These are phyloP conservation scores for Chlamydomonas schloesseri DNA, from an alignment of 139 green algal species.

Conservation along the genomic window DNA sequence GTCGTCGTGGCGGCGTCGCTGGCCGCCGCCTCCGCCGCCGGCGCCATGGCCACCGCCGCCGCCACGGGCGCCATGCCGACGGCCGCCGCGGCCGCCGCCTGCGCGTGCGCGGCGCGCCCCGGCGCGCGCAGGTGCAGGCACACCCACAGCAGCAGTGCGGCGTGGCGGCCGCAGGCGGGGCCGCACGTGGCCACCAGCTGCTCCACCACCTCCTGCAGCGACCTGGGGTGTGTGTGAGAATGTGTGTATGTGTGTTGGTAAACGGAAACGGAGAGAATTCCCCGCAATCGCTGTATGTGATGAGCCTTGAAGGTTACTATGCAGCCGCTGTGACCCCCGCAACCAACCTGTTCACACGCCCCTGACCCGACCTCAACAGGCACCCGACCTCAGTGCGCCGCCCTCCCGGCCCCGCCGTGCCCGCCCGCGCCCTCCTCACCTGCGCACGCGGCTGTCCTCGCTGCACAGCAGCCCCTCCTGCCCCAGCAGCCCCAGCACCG, in stretches of 20 bases:
- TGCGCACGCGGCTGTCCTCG: slow-evolving; percentile 30
- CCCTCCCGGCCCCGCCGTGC: no score
- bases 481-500: slow-evolving; percentile 27
- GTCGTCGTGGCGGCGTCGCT: neutral
- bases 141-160: slow-evolving; percentile 19
- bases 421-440: neutral
- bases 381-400: no score
- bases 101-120: neutral
- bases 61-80: neutral
- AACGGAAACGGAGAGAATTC: no score
- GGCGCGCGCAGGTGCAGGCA: slow-evolving; percentile 37
- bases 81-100: neutral
- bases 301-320: no score
- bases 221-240: neutral
- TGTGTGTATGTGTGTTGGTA: neutral
- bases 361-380: no score
- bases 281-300: no score
- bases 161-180: slow-evolving; percentile 38
- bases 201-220: slow-evolving; percentile 33
- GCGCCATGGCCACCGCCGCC: neutral
- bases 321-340: no score
- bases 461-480: slow-evolving; percentile 28
- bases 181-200: slow-evolving; percentile 33
- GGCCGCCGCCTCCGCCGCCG: neutral
- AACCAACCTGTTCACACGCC: no score